Percentiles rank a stretch among this genome's conserved stretches.
phyloP scores from a whole-genome alignment of 2,329 filamentous ascomycete genomes.

The Aurifilum marmelostoma region DNA sequence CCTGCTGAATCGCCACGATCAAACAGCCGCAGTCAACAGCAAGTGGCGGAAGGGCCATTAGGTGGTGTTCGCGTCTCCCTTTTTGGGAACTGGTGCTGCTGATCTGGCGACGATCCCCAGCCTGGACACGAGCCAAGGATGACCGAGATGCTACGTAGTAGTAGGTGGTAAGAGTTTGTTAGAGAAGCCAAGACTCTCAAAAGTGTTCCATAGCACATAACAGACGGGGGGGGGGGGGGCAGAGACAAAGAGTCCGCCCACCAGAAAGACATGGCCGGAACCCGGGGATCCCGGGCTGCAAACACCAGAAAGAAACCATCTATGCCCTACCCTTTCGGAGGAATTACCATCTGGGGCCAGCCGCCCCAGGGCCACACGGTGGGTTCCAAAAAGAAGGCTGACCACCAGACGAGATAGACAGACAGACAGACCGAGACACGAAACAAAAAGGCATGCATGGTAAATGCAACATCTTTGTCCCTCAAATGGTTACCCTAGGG shows the following conservation, averaged over 20 bases:
- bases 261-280: background rate
- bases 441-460: background rate
- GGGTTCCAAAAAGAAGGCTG: background rate
- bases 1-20: background rate
- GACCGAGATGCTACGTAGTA: background rate
- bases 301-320: background rate
- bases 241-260: background rate
- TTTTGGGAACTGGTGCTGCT: background rate
- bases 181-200: too few relatives aligned
- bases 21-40: background rate
- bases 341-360: background rate
- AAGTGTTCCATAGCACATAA: background rate
- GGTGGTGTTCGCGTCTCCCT: background rate
- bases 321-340: background rate
- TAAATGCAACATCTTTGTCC: background rate
- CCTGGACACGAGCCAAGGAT: background rate
- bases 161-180: background rate
- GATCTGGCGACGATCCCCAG: background rate
- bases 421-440: background rate
- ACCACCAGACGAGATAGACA: background rate
- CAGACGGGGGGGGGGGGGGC: background rate
- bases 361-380: background rate
- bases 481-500: background rate
- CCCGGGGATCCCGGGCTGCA: background rate
- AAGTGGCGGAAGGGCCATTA: background rate